phyloP scores from a whole-genome alignment of 257 asterid genomes.

The Jacaranda mimosifolia region DNA sequence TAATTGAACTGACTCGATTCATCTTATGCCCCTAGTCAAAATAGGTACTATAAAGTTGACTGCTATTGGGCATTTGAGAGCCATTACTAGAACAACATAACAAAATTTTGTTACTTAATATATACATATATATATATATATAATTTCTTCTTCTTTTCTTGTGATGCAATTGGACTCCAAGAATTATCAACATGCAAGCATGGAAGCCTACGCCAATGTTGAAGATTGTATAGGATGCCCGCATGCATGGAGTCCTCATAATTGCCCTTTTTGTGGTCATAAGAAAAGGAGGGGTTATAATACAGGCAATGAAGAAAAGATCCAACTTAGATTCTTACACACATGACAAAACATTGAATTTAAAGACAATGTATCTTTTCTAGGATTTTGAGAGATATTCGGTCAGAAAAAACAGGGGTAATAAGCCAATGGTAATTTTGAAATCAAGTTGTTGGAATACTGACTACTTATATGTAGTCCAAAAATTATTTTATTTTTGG shows the following conservation, averaged over 20 bases:
- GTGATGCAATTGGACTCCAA: neutral
- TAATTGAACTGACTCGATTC: too few relatives aligned
- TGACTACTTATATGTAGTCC: neutral
- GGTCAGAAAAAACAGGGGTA: conserved; percentile 7
- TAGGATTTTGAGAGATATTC: neutral
- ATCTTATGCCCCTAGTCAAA: too few relatives aligned
- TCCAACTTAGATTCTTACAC: neutral
- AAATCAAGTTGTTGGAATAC: neutral
- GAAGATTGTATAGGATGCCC: neutral
- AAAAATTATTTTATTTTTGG: neutral
- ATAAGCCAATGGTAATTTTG: neutral
- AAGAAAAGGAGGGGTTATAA: neutral
- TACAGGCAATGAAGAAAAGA: neutral
- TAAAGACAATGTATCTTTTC: neutral
- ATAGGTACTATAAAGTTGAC: too few relatives aligned
- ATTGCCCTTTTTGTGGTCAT: neutral
- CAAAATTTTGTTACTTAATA: too few relatives aligned
- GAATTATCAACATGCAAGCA: neutral
- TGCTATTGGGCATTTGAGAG: too few relatives aligned
- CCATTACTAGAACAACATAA: too few relatives aligned
- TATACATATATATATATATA: too few relatives aligned
- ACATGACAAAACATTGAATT: neutral
- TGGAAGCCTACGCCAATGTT: neutral
- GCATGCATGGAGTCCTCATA: neutral
- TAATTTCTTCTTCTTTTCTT: too few relatives aligned